Evolutionary conservation across 306 rosid genomes (phyloP).

Genomic region (Geum urbanum): DNA sequence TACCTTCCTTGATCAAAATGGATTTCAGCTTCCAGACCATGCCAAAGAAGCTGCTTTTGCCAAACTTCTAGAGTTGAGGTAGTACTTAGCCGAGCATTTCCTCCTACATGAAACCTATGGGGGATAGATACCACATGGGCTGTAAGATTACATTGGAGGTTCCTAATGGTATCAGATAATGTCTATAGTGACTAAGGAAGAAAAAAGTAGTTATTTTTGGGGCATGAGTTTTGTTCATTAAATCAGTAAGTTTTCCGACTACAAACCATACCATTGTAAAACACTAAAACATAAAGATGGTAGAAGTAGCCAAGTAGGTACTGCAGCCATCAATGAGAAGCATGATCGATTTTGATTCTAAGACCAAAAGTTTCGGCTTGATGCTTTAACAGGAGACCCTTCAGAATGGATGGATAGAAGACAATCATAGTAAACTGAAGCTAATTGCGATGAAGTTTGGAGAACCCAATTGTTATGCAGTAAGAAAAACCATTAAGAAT

Average conservation of each 20-base stretch:
- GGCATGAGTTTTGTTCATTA: too few relatives aligned
- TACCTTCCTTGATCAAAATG: conserved; percentile 27
- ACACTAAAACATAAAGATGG: too few relatives aligned
- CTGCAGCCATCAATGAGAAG: neutral
- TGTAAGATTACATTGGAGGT: neutral
- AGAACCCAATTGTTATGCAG: neutral
- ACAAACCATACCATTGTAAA: too few relatives aligned
- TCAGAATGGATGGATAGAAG: neutral
- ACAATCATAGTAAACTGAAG: neutral
- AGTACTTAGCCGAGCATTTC: conserved; percentile 13
- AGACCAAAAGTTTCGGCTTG: neutral
- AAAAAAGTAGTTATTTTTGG: too few relatives aligned
- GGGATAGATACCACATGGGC: conserved; percentile 11
- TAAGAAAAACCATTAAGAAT: neutral
- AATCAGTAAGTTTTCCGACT: too few relatives aligned
- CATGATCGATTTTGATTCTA: neutral
- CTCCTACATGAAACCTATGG: conserved; percentile 18
- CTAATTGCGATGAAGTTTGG: neutral
- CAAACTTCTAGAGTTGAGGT: conserved; percentile 6
- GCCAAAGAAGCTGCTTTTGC: neutral
- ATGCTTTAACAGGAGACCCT: neutral
- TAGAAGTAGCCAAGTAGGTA: too few relatives aligned
- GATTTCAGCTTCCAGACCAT: conserved; percentile 28
- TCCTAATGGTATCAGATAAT: neutral
- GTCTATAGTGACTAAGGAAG: neutral